Conservation (phyloP, 2,329 filamentous ascomycete species). For the Berkeleyomyces basicola region DNA sequence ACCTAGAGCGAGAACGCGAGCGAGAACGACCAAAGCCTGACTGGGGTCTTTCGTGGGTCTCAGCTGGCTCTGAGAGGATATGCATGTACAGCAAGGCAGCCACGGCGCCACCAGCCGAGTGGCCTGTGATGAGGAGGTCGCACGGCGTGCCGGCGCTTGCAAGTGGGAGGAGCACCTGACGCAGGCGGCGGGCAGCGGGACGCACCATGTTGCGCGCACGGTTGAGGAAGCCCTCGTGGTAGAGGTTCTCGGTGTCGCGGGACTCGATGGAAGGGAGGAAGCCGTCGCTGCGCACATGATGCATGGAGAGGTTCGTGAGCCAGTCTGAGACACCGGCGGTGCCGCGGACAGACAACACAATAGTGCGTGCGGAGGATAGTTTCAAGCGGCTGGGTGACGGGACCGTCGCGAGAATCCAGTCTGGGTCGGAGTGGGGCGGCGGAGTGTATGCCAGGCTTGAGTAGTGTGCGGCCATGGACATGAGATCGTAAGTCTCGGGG, state of each 20-base stretch:
- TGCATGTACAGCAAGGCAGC: slow-evolving; percentile 66
- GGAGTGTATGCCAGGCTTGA: slow-evolving; percentile 60
- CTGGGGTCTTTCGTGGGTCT: background rate
- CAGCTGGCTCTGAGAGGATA: slow-evolving; percentile 44
- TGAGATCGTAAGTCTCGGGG: slow-evolving; percentile 56
- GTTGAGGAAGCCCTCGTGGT: slow-evolving; percentile 64
- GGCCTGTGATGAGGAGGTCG: slow-evolving; percentile 68
- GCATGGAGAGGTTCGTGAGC: slow-evolving; percentile 63
- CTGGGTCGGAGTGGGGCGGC: slow-evolving; percentile 53
- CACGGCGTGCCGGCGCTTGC: slow-evolving; percentile 32
- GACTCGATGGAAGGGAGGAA: slow-evolving; percentile 34
- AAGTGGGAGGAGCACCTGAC: slow-evolving; percentile 16
- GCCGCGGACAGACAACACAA: slow-evolving; percentile 72
- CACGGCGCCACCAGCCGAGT: slow-evolving; percentile 73
- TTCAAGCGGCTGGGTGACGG: slow-evolving; percentile 53
- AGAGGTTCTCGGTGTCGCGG: slow-evolving; percentile 42
- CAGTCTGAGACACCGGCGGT: slow-evolving; percentile 71
- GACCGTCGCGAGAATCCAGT: slow-evolving; percentile 70
- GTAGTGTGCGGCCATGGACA: slow-evolving; percentile 65
- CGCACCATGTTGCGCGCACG: slow-evolving; percentile 60
- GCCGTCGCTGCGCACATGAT: slow-evolving; percentile 44
- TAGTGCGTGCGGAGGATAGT: slow-evolving; percentile 38
- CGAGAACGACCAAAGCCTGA: background rate
- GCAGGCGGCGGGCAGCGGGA: slow-evolving; percentile 47
- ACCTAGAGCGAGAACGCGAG: slow-evolving; percentile 48